Evolutionary conservation across 768 basidiomycete genomes (phyloP).

Genomic region (Kwoniella sp.): DNA sequence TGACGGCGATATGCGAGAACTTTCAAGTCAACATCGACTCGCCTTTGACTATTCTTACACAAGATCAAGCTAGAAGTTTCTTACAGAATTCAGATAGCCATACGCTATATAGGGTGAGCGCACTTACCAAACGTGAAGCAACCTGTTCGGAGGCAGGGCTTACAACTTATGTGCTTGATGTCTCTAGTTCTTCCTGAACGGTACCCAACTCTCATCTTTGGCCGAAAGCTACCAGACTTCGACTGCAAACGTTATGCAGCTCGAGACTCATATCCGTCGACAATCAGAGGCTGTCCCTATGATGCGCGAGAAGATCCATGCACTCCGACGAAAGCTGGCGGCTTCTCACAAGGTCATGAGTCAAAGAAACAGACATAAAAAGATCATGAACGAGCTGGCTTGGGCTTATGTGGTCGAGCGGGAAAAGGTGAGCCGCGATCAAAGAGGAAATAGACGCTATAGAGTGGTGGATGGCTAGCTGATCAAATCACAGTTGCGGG

Average conservation of each 20-base stretch:
- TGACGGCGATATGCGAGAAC: slow-evolving; percentile 85
- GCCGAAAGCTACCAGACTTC: slow-evolving; percentile 81
- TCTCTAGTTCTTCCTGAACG: slow-evolving; percentile 83
- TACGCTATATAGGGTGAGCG: slow-evolving; percentile 83
- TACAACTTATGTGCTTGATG: too few relatives aligned
- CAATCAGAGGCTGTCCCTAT: slow-evolving; percentile 68
- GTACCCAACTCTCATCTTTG: slow-evolving; percentile 86
- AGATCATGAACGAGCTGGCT: slow-evolving; percentile 76
- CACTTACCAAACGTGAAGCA: background rate
- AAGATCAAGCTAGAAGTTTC: slow-evolving; percentile 77
- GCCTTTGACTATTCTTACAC: slow-evolving; percentile 76
- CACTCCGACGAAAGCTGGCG: slow-evolving; percentile 65
- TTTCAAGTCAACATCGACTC: slow-evolving; percentile 80
- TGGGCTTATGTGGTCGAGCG: slow-evolving; percentile 68
- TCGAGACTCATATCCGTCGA: slow-evolving; percentile 55
- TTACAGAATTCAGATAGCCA: slow-evolving; percentile 74
- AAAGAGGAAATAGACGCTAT: background rate
- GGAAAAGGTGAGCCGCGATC: slow-evolving; percentile 54
- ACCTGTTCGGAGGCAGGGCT: too few relatives aligned
- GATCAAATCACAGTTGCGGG: background rate
- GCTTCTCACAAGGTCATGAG: slow-evolving; percentile 75
- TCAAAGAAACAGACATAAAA: slow-evolving; percentile 68
- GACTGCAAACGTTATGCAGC: slow-evolving; percentile 69
- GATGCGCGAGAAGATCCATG: slow-evolving; percentile 64
- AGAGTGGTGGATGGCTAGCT: too few relatives aligned